These are phyloP conservation scores for Solioccasus polychromus DNA, from an alignment of 768 basidiomycete species.

Conservation along the genomic window DNA sequence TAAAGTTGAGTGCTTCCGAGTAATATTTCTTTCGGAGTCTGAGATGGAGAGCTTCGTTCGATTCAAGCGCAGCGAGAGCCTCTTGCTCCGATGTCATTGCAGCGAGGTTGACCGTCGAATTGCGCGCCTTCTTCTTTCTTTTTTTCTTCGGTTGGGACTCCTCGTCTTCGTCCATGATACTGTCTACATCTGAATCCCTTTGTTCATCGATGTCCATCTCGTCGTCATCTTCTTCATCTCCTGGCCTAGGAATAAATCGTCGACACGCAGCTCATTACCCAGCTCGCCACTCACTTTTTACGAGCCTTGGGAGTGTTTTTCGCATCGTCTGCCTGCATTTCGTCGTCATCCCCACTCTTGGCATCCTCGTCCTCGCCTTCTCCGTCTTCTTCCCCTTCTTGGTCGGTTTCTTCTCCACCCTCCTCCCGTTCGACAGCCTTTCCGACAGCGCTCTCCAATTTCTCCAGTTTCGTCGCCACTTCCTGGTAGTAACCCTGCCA, in stretches of 20 bases:
- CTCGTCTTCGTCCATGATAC: conserved; percentile 39
- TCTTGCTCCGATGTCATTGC: conserved; percentile 69
- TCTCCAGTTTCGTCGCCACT: conserved; percentile 61
- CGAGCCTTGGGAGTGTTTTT: conserved; percentile 26
- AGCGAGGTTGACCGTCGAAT: conserved; percentile 70
- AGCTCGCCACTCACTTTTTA: conserved; percentile 26
- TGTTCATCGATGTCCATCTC: conserved; percentile 60
- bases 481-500: conserved; percentile 74
- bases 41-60: conserved; percentile 61
- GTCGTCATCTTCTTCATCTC: conserved; percentile 38
- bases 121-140: conserved; percentile 51
- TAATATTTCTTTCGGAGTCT: conserved; percentile 83
- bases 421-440: conserved; percentile 54
- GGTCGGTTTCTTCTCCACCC: conserved; percentile 36
- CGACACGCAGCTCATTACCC: conserved; percentile 3
- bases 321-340: conserved; percentile 26
- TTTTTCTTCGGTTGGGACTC: conserved; percentile 39
- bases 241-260: conserved; percentile 12
- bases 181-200: conserved; percentile 33
- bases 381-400: conserved; percentile 31
- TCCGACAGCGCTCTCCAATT: conserved; percentile 65
- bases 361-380: conserved; percentile 30
- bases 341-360: conserved; percentile 34
- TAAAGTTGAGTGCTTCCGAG: conserved; percentile 81
- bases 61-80: conserved; percentile 65